phyloP scores from a whole-genome alignment of 2,329 filamentous ascomycete genomes.

The Colletotrichum euphorbiae region DNA sequence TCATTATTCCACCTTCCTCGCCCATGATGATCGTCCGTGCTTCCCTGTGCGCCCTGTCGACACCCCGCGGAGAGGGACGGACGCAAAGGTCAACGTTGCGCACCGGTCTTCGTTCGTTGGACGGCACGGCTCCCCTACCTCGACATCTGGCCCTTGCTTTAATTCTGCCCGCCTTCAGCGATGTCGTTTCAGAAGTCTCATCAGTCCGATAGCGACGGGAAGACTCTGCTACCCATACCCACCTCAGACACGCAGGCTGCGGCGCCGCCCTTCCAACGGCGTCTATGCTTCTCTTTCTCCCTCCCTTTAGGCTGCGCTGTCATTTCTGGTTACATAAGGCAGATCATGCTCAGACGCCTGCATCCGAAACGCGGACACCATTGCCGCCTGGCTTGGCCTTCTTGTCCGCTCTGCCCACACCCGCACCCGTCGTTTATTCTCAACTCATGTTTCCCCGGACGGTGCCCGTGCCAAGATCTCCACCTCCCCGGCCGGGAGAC shows the following conservation, averaged over 20 bases:
- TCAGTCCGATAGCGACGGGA: neutral
- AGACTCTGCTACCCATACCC: too few relatives aligned
- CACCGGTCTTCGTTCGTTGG: neutral
- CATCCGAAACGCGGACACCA: neutral
- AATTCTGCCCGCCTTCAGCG: neutral
- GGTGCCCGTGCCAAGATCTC: constrained; percentile 24
- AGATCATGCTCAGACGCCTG: neutral
- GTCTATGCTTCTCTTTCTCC: neutral
- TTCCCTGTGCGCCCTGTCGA: neutral
- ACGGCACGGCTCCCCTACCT: constrained; percentile 19
- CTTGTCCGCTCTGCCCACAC: neutral
- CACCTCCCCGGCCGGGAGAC: neutral
- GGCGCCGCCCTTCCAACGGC: too few relatives aligned
- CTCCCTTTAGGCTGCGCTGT: neutral
- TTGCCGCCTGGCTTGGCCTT: too few relatives aligned
- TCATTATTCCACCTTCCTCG: neutral
- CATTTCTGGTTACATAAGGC: neutral
- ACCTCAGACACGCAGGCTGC: too few relatives aligned
- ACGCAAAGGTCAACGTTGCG: neutral
- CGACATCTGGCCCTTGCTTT: neutral
- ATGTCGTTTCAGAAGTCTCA: constrained; percentile 10
- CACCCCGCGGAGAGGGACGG: neutral
- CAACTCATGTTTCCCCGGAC: neutral
- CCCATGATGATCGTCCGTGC: neutral
- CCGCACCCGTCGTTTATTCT: neutral